Base-by-base conservation (phyloP, 2,329 filamentous ascomycete species). In the Phaeosphaeria sp. region DNA sequence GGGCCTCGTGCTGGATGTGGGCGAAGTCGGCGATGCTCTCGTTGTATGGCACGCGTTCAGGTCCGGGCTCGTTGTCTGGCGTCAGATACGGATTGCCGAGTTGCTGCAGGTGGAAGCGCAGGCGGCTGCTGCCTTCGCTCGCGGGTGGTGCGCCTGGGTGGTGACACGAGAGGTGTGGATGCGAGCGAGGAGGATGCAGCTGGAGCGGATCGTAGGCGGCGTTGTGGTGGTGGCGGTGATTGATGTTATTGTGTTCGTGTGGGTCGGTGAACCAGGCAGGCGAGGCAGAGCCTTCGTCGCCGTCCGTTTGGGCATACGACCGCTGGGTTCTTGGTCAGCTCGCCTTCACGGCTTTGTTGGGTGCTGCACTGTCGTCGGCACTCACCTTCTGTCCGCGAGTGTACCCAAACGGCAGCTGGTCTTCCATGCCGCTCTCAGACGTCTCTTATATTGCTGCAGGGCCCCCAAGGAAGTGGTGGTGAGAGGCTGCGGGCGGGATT, bases 311-410 rank as follows among this genome's bases (percentile, higher is more conserved):
- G 43, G 65, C 65, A 66, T 74, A 71, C 47, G 74, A 69, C 64
- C 75, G 72, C 76, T 78, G 63, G 45, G 44, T 27, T 20, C 21
- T 53, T 51, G 46, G 60, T 67, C 60, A 69, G 65, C 57, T 21
- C 27, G 20, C 25, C 13, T 49, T 50, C 55, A 47, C 42, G 20
- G 39, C 40, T 21, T 55, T 45, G 53, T 36, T 51, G 55, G 50
- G 51, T 40, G 51, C 51, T 22, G 44, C 27, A 40, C 55, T 51
- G 43, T 43, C 30, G 25, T 25, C 36, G 56, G 56, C 51, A 67
- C 72, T 63, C 53, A 75, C 73, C 73, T 77, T 77, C 40, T 72
- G 66, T 69, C 71, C 66, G 57, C 71, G 71, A 62, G 66, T 63
- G 56, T 68, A 75, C 55, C 71, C 71, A 58, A 71, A 73, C 40